Base-by-base conservation (phyloP, 179 eudicot species). In the Corrigiola litoralis region DNA sequence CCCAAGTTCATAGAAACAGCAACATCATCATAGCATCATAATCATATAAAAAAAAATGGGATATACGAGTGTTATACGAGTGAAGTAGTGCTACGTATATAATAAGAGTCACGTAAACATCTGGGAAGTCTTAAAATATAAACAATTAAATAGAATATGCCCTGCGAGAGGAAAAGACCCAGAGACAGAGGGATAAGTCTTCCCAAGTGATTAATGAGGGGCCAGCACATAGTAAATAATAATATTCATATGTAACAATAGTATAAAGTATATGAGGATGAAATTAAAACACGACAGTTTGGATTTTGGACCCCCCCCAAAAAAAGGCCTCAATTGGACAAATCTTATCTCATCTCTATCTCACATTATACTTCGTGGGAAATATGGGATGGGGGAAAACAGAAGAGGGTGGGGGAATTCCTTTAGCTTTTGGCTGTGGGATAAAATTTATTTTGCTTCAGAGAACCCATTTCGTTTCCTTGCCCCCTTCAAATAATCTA, bases 231-330 rank as follows among this genome's bases (percentile, higher is more conserved):
- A 29, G 37, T 31, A 42, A 58, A 52, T 41, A 23, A 40, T 42
- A 32, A 6, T 40, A 47, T 11, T 11, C 36, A 17, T 46, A 41
- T 6, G 18, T 5, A 44, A 44, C 5, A 24, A 61, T 10, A 16
- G 9, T 34, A 46, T 27, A 49, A 21, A 46, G 12, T 31, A 72
- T 33, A 29, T 65, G 81, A 66, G 85, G 81, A 63, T 61, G 72
- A 58, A 71, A 82, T 47, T 79, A 21, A 68, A 58, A 76, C 81
- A 76, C 86, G 73, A 60, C 60, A 61, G 40, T 45, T 46, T 46
- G 41, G 38, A 62, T 17, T 17, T 58, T 61, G 52, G 55, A 49
- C 29, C 56, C 48, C 64, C 24, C 23, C 34, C 3, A 56, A 45
- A 70, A 62, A 70, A 63, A 55, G 62, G 48, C 23, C 57, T 63